Conservation (phyloP, 306 rosid genomes). For the Canavalia ensiformis region DNA sequence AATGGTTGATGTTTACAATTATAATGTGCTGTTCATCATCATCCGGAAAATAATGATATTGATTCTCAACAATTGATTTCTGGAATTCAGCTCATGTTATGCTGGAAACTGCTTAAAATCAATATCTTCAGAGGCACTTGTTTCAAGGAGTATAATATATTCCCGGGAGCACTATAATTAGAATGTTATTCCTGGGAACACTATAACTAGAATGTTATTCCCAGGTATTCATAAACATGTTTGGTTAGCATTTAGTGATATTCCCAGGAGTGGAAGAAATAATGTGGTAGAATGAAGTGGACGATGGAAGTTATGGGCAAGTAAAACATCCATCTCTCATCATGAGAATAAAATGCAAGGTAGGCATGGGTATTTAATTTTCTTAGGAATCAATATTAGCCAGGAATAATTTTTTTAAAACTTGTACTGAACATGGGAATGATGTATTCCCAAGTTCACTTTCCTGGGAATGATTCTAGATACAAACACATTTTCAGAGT, state of each 20-base stretch:
- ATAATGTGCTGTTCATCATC: slow-evolving; percentile 29
- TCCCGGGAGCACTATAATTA: too few relatives aligned
- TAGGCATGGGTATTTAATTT: not conserved
- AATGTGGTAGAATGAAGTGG: too few relatives aligned
- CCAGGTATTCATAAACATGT: too few relatives aligned
- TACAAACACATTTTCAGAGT: not conserved
- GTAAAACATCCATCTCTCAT: too few relatives aligned
- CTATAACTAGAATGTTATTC: too few relatives aligned
- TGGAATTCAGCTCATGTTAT: slow-evolving; percentile 28
- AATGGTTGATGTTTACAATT: slow-evolving; percentile 12
- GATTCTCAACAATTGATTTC: slow-evolving; percentile 37
- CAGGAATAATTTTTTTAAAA: not conserved
- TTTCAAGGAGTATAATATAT: too few relatives aligned
- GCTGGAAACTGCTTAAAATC: slow-evolving; percentile 39
- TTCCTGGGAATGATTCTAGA: not conserved
- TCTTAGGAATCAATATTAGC: not conserved
- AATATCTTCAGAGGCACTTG: not conserved
- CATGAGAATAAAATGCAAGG: not conserved
- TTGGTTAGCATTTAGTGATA: too few relatives aligned
- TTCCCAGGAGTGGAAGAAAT: too few relatives aligned
- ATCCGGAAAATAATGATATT: slow-evolving; percentile 37
- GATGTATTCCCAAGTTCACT: not conserved
- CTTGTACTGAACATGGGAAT: not conserved
- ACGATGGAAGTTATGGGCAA: not conserved
- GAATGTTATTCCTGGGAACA: too few relatives aligned